Percentiles rank a stretch among this genome's conserved stretches.
Conservation (phyloP, 371 early-diverging fungal species). For the Syncephalis plumigaleata region DNA sequence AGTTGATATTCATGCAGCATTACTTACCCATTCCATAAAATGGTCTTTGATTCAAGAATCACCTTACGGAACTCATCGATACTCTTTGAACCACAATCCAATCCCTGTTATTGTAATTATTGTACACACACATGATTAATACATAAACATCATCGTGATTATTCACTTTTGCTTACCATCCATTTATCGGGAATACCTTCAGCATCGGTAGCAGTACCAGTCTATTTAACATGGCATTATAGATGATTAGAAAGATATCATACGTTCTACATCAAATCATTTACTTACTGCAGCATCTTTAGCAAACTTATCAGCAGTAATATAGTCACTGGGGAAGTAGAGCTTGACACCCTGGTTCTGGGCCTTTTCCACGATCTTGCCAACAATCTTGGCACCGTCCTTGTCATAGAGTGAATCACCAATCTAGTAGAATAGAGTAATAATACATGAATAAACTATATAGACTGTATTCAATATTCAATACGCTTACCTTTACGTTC, state of each 20-base stretch:
- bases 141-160: background rate
- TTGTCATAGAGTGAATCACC: conserved; percentile 88
- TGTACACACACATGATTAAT: too few species aligned
- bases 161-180: conserved; percentile 20
- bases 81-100: conserved; percentile 87
- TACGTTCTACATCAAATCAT: background rate
- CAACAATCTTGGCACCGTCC: conserved; percentile 74
- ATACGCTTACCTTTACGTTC: conserved; percentile 39
- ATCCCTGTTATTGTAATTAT: conserved; percentile 30
- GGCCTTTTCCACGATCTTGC: conserved; percentile 65
- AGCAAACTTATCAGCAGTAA: conserved; percentile 74
- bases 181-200: conserved; percentile 82
- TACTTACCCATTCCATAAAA: conserved; percentile 91
- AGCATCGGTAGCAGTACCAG: conserved; percentile 69
- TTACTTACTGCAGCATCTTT: conserved; percentile 38
- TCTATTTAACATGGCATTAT: conserved; percentile 14
- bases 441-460: background rate
- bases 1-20: too few species aligned
- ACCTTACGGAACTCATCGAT: conserved; percentile 50
- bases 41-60: conserved; percentile 67
- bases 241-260: conserved; percentile 4
- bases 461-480: background rate
- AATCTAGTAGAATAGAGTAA: conserved; percentile 29
- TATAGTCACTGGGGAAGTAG: conserved; percentile 80
- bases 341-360: conserved; percentile 75